Evolutionary conservation across 2,329 filamentous ascomycete genomes (phyloP).

Genomic region (Fusarium paranaense): DNA sequence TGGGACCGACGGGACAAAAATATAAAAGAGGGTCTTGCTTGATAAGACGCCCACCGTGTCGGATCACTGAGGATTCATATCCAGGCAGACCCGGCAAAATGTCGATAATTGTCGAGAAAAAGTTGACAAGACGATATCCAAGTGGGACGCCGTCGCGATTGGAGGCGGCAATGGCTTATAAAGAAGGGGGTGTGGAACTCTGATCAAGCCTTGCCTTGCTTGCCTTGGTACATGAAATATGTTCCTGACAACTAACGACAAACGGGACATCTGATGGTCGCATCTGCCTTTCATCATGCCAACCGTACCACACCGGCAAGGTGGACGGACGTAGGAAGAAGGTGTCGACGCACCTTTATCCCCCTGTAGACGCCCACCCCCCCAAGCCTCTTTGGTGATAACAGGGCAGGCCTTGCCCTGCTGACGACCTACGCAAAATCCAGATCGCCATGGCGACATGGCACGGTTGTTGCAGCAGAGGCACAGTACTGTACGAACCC

Average conservation of each 20-base stretch:
- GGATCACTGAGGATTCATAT: conserved; percentile 23
- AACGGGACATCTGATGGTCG: conserved; percentile 36
- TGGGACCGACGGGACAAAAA: conserved; percentile 38
- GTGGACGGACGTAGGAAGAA: neutral
- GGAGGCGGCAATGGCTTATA: conserved; percentile 35
- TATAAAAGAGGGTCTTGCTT: conserved; percentile 45
- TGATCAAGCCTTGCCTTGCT: conserved; percentile 9
- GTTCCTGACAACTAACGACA: conserved; percentile 2
- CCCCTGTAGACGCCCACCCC: conserved; percentile 18
- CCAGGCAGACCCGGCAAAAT: conserved; percentile 23
- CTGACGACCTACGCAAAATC: conserved; percentile 13
- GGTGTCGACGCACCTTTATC: neutral
- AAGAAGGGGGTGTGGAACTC: conserved; percentile 26
- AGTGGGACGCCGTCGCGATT: conserved; percentile 22
- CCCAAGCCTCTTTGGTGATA: conserved; percentile 34
- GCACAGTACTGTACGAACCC: conserved; percentile 18
- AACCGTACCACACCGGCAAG: neutral
- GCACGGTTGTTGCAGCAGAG: conserved; percentile 29
- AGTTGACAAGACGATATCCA: conserved; percentile 9
- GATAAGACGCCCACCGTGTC: conserved; percentile 43
- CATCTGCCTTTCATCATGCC: conserved; percentile 35
- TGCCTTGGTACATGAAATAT: conserved; percentile 12
- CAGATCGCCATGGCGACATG: conserved; percentile 26
- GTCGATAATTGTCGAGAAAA: conserved; percentile 11
- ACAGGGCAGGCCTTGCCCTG: conserved; percentile 26